These are phyloP conservation scores for Hansfordia pulvinata DNA, from an alignment of 2,329 filamentous ascomycete genomes.

Conservation along the genomic window DNA sequence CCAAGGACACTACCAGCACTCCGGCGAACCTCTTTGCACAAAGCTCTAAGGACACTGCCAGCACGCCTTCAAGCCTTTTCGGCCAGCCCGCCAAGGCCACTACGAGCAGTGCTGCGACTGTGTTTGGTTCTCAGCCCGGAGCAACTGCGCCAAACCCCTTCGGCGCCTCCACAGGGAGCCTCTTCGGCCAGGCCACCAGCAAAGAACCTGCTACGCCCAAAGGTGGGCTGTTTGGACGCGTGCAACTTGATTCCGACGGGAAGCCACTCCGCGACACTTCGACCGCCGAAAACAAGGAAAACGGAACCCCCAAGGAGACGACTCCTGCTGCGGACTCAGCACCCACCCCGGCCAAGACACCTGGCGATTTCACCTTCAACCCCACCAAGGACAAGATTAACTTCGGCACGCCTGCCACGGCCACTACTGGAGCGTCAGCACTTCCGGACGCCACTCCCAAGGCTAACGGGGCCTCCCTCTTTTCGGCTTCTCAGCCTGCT, in stretches of 20 bases:
- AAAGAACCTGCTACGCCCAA: too few relatives aligned
- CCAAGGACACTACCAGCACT: too few relatives aligned
- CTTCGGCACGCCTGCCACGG: constrained; percentile 17
- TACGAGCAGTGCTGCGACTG: too few relatives aligned
- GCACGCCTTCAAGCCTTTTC: too few relatives aligned
- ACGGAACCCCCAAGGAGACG: constrained; percentile 4
- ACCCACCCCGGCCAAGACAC: constrained; percentile 14
- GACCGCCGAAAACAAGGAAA: constrained; percentile 7
- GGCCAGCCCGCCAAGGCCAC: too few relatives aligned
- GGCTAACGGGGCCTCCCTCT: constrained; percentile 1
- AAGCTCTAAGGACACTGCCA: too few relatives aligned
- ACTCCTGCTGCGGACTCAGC: constrained; percentile 5
- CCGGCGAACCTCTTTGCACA: too few relatives aligned
- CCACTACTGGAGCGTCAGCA: constrained; percentile 5
- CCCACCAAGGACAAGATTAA: constrained; percentile 16
- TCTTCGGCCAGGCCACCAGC: too few relatives aligned
- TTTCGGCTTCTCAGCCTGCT: constrained; percentile 4
- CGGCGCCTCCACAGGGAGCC: too few relatives aligned
- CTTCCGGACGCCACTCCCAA: not conserved
- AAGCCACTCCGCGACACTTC: constrained; percentile 15
- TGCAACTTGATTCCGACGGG: constrained; percentile 16
- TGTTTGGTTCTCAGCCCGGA: too few relatives aligned
- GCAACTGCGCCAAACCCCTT: too few relatives aligned
- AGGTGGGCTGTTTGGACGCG: constrained; percentile 17
- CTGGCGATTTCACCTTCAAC: constrained; percentile 18